Evolutionary conservation across 2,329 filamentous ascomycete species (phyloP), one percentile per base, ranked within the genome.

Genomic region (Scytalidium lignicola): DNA sequence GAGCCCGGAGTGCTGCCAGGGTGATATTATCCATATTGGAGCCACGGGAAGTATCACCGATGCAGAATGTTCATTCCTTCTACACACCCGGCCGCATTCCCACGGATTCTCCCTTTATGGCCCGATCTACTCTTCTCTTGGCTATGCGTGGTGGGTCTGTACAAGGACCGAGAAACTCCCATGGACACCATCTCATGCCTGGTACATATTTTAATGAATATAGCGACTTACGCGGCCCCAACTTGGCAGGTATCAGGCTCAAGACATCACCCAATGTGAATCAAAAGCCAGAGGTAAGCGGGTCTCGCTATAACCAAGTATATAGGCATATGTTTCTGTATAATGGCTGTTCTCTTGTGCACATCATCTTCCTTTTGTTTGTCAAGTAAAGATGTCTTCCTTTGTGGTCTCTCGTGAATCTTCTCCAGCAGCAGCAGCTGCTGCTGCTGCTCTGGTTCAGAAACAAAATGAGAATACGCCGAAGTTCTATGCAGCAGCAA

Each of bases 401-500:
- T 28, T 28, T 28, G 7, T 28, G 26, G 26, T n/a, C 15, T n/a
- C 32, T 37, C 32, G 5, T 37, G n/a, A 13, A 17, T 4, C 32
- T 37, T 37, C 56, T 40, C 53, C 51, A 15, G 51, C 45, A 46
- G 29, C 46, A n/a, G 12, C 47, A 43, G 37, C 43, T 44, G 28
- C 21, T 23, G 28, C 21, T 23, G 44, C 46, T 43, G 44, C 37
- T 10, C 17, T 42, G 10, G 28, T 39, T 18, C 47, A 53, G 9
- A 12, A 29, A 8, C 53, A 55, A 39, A 47, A 55, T 43, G 40
- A 54, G 18, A 44, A 55, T 7, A 43, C 54, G 20, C 32, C 51
- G 10, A 53, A 58, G 32, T 53, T 55, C 21, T 62, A 53, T 48
- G 55, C 54, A 19, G 48, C 51, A 43, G 56, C 48, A 8, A 53